Evolutionary conservation across 768 basidiomycete genomes (phyloP), one percentile per base, ranked within the genome.

Genomic region (Strobilomyces echinocephalus): DNA sequence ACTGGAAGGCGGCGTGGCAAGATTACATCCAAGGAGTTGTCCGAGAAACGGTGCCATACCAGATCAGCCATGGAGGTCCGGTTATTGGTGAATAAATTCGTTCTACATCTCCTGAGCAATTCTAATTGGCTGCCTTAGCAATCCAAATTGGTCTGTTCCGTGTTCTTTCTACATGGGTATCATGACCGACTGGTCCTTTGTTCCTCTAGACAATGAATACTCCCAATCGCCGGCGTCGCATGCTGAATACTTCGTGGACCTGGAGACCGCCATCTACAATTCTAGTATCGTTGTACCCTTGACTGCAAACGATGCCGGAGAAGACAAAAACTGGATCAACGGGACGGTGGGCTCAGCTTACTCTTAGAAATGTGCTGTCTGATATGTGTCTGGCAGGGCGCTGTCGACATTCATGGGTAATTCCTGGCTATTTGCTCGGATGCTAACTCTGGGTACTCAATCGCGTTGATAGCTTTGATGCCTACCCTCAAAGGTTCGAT

Each of bases 401-500:
- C 87, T 12, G 87, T 87, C 5, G 88, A 91, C 65, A 78, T 67
- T 20, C 64, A 88, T 60, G 88, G 88, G 83, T 83, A 71, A 62
- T 52, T 44, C 12, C 21, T 30, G 10, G 16, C n/a, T 39, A 3
- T 31, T 18, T 40, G 8, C 30, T 21, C 24, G 11, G 9, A 14
- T 12, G 7, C 20, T 39, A 36, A 12, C 1, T 20, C 48, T 54
- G 46, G 56, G 21, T 28, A 44, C 30, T 52, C 44, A 2, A 30
- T 38, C 28, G n/a, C 28, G 53, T 35, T 49, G 3, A 35, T 52
- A 80, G 80, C 15, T 62, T 84, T 53, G 89, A 90, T 61, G 77
- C 80, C 0, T 91, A 91, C 55, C 87, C 88, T 1, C 87, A 91
- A 73, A 74, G 78, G 0, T 91, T 89, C 60, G 89, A 92, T 61